A percentile compares a stretch with the other conserved stretches of the same genome.
phyloP scores from a whole-genome alignment of 2,329 filamentous ascomycete genomes.

The Phaeosphaeria sp. region DNA sequence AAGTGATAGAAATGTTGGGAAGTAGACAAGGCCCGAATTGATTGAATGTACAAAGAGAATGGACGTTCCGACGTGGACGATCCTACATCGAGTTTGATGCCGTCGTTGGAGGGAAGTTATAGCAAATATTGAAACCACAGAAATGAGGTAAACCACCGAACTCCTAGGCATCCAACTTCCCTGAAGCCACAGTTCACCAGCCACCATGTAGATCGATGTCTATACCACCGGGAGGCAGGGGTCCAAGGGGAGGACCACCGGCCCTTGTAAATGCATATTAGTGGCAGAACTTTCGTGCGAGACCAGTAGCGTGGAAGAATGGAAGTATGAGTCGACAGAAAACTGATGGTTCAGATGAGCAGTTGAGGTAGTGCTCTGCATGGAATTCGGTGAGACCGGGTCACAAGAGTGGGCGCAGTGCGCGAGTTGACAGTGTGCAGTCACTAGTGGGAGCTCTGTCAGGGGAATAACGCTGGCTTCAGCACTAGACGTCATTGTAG shows the following conservation, averaged over 20 bases:
- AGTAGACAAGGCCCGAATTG: not conserved
- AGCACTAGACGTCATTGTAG: not conserved
- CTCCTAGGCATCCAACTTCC: conserved; percentile 5
- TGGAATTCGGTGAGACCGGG: conserved; percentile 4
- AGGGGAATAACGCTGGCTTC: conserved; percentile 7
- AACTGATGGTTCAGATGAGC: not conserved
- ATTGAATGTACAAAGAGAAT: not conserved
- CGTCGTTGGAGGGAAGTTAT: not conserved
- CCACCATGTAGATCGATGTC: conserved; percentile 8
- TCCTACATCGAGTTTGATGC: not conserved
- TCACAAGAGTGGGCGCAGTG: conserved; percentile 6
- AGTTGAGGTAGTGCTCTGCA: not conserved
- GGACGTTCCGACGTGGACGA: not conserved
- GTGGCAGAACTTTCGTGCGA: not conserved
- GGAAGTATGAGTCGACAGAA: not conserved
- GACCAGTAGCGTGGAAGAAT: not conserved
- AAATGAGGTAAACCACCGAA: not conserved
- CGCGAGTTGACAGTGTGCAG: conserved; percentile 3
- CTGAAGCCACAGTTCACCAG: conserved; percentile 13
- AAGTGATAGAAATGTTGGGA: not conserved
- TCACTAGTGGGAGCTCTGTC: not conserved
- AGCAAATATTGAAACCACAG: not conserved
- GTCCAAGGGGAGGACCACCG: not conserved
- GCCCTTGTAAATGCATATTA: not conserved
- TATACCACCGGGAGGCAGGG: not conserved